A percentile compares a stretch with the other conserved stretches of the same genome.
Conservation (phyloP, 148 eudicot species). For the Cornus suecica region DNA sequence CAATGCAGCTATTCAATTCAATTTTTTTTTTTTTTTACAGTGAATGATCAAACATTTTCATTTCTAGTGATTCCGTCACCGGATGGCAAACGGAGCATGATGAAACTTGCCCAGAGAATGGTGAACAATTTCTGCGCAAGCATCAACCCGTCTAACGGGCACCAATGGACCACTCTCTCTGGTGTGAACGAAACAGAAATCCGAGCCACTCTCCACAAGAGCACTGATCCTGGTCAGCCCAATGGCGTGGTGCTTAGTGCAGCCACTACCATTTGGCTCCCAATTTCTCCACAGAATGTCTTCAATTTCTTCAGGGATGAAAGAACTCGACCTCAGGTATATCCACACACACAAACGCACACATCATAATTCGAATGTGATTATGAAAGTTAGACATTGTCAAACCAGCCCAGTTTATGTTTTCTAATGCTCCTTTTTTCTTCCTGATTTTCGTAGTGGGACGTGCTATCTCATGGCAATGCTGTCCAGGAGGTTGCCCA, state of each 20-base stretch:
- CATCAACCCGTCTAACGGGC: conserved; percentile 42
- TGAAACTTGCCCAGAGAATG: conserved; percentile 57
- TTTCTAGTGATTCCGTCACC: conserved; percentile 38
- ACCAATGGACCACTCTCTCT: conserved; percentile 43
- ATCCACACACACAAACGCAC: not conserved
- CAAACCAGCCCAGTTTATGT: not conserved
- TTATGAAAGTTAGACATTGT: not conserved
- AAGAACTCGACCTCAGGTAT: conserved; percentile 54
- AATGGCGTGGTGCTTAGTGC: conserved; percentile 45
- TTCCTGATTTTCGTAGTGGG: conserved; percentile 38
- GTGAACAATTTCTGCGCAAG: conserved; percentile 41
- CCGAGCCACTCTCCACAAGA: conserved; percentile 40
- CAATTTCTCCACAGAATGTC: conserved; percentile 40
- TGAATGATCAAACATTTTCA: not conserved
- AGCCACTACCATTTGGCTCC: conserved; percentile 56
- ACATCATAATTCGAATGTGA: not conserved
- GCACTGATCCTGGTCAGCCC: conserved; percentile 43
- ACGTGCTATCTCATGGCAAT: conserved; percentile 47
- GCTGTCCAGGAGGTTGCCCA: conserved; percentile 52
- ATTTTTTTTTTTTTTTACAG: not conserved
- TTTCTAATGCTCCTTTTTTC: not conserved
- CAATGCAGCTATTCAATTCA: not conserved
- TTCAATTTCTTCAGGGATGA: conserved; percentile 52
- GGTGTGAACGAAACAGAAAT: conserved; percentile 44
- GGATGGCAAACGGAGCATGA: conserved; percentile 59